Evolutionary conservation across 202 grass and related monocot species (phyloP).

Genomic region (Zoysia matrella): DNA sequence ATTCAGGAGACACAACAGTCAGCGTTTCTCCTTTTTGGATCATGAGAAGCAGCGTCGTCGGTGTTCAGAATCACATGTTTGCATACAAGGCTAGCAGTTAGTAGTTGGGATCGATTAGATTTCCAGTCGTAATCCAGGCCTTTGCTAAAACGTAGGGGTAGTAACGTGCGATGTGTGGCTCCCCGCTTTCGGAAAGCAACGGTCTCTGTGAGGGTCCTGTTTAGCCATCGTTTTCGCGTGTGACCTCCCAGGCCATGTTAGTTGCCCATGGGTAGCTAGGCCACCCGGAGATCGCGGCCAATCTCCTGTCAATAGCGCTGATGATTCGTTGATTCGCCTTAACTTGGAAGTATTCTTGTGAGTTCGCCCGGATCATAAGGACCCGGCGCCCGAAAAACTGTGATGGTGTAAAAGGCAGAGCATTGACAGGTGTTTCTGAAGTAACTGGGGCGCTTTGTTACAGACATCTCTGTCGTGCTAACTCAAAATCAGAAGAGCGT

Average conservation of each 20-base stretch:
- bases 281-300: conserved; percentile 48
- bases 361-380: neutral
- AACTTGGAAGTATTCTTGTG: conserved; percentile 35
- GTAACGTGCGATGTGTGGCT: conserved; percentile 18
- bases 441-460: no score
- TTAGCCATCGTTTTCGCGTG: conserved; percentile 40
- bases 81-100: neutral
- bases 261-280: conserved; percentile 49
- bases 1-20: neutral
- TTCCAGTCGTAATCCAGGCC: conserved; percentile 28
- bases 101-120: conserved; percentile 9
- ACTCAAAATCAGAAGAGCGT: no score
- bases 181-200: conserved; percentile 47
- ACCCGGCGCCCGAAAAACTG: no score
- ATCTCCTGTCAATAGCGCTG: conserved; percentile 18
- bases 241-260: conserved; percentile 48
- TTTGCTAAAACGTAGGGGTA: conserved; percentile 17
- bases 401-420: no score
- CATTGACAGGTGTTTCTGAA: no score
- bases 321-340: conserved; percentile 29
- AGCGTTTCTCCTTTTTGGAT: neutral
- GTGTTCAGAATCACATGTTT: conserved; percentile 4
- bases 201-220: neutral
- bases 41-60: neutral
- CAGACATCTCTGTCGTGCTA: no score